Evolutionary conservation across 2,329 filamentous ascomycete genomes (phyloP).

Genomic region (Ophiocordyceps unilateralis): DNA sequence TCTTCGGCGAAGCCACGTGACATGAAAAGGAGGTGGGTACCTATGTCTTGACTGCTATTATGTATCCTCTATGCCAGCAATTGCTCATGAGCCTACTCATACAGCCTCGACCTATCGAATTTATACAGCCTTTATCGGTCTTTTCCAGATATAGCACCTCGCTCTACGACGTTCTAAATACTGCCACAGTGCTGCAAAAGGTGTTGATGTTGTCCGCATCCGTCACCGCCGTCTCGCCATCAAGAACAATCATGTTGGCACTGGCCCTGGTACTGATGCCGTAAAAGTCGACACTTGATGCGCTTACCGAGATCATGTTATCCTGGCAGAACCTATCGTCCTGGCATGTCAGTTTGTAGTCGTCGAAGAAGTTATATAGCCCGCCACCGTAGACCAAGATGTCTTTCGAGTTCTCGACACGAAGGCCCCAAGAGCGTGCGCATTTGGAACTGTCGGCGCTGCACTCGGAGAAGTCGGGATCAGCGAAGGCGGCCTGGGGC

Average conservation of each 20-base stretch:
- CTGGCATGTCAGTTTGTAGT: slow-evolving; percentile 54
- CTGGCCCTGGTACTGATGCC: slow-evolving; percentile 60
- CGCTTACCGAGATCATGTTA: slow-evolving; percentile 60
- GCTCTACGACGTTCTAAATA: slow-evolving; percentile 18
- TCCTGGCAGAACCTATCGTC: slow-evolving; percentile 51
- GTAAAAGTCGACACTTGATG: slow-evolving; percentile 46
- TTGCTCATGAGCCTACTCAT: no score
- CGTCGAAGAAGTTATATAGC: slow-evolving; percentile 70
- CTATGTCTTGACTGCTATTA: no score
- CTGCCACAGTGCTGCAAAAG: slow-evolving; percentile 44
- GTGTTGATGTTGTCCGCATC: slow-evolving; percentile 47
- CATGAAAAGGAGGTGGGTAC: no score
- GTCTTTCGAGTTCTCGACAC: slow-evolving; percentile 48
- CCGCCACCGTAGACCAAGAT: slow-evolving; percentile 57
- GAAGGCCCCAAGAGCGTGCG: slow-evolving; percentile 62
- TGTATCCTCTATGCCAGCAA: no score
- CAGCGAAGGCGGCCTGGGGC: slow-evolving; percentile 34
- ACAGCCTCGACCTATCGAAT: no score
- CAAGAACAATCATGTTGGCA: slow-evolving; percentile 52
- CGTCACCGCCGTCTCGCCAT: slow-evolving; percentile 34
- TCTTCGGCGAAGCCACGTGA: no score
- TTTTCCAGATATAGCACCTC: neutral
- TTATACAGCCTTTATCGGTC: no score
- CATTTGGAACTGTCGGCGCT: slow-evolving; percentile 26
- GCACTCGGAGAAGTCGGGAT: slow-evolving; percentile 54